phyloP scores from a whole-genome alignment of 129 eudicot species.

The Flaveria bidentis region DNA sequence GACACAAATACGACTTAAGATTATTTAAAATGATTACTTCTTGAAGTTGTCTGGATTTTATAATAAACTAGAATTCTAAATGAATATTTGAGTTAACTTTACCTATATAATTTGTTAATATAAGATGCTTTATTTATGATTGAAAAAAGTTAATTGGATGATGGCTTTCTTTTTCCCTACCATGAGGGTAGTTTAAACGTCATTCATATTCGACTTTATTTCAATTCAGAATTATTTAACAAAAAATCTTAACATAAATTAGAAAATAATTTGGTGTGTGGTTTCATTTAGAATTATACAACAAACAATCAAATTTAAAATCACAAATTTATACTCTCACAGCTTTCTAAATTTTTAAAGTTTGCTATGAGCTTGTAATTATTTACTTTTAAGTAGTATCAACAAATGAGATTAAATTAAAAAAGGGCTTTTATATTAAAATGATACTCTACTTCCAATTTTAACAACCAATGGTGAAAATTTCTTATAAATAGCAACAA shows the following conservation, averaged over 20 bases:
- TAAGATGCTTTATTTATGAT: background rate
- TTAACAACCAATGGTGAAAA: too few relatives aligned
- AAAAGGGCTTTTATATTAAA: too few relatives aligned
- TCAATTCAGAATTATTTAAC: background rate
- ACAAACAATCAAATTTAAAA: background rate
- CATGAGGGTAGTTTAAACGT: conserved; percentile 7
- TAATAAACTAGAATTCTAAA: background rate
- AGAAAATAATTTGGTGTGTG: background rate
- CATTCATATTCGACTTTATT: conserved; percentile 8
- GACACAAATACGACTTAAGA: too few relatives aligned
- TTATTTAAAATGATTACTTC: background rate
- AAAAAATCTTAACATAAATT: background rate
- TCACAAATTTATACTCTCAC: too few relatives aligned
- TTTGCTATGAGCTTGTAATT: too few relatives aligned
- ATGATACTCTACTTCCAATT: too few relatives aligned
- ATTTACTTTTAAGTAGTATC: too few relatives aligned
- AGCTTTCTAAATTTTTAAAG: too few relatives aligned
- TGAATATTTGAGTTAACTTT: background rate
- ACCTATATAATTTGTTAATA: background rate
- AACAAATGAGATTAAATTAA: too few relatives aligned
- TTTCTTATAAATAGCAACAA: too few relatives aligned
- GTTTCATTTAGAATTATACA: background rate
- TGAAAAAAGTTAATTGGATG: background rate
- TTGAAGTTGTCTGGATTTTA: background rate
- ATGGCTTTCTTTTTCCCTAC: conserved; percentile 7